phyloP scores from a whole-genome alignment of 805 yeast genomes.

The Cyberlindnera sargentensis region DNA sequence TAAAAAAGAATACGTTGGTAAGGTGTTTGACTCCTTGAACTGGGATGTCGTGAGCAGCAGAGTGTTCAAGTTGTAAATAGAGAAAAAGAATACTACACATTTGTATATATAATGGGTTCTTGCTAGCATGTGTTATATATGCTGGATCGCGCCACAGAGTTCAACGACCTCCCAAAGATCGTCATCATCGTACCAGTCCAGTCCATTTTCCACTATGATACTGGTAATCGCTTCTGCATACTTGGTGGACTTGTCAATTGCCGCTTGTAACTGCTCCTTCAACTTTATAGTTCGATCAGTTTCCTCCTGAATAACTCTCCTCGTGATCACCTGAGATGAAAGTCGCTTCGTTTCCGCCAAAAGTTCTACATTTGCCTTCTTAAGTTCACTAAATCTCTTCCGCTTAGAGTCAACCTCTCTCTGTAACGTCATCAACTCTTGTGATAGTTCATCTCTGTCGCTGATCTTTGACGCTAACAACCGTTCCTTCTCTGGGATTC shows the following conservation, averaged over 20 bases:
- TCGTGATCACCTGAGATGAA: neutral
- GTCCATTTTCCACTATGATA: constrained; percentile 27
- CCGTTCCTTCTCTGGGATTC: constrained; percentile 13
- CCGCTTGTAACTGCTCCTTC: constrained; percentile 1
- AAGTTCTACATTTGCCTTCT: neutral
- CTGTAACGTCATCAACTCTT: constrained; percentile 6
- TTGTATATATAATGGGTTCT: neutral
- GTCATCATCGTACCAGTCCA: constrained; percentile 27
- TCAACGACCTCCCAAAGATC: constrained; percentile 23
- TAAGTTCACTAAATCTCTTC: neutral
- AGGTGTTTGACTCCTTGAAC: constrained; percentile 71
- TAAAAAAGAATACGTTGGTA: constrained; percentile 61
- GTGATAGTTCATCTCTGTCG: constrained; percentile 11
- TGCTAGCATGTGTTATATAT: neutral
- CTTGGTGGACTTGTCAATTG: constrained; percentile 3
- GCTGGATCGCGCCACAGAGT: constrained; percentile 5
- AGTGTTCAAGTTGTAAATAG: constrained; percentile 22
- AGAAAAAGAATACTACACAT: neutral
- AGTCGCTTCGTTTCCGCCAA: constrained; percentile 1
- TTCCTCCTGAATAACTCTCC: neutral
- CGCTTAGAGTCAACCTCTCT: constrained; percentile 1
- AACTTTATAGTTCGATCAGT: neutral
- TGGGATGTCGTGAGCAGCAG: constrained; percentile 67
- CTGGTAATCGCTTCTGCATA: constrained; percentile 21
- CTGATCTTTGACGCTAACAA: constrained; percentile 7